A percentile compares a stretch with the other conserved stretches of the same genome.
Evolutionary conservation across 306 rosid species (phyloP).

Genomic region (Ochetophila trinervis): DNA sequence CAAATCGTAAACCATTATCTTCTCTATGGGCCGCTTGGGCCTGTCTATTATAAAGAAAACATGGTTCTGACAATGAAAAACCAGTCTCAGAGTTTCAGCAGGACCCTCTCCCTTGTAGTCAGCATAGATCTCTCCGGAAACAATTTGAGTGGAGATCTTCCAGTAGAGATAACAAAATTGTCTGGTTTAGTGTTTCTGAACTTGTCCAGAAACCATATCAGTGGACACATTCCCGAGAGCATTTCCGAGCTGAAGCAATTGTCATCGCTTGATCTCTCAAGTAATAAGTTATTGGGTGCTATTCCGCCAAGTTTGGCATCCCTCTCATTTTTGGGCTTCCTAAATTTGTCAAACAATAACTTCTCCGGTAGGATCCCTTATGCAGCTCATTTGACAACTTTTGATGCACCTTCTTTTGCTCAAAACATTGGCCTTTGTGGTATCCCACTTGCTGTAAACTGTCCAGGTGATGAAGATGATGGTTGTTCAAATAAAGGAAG

Average conservation of each 20-base stretch:
- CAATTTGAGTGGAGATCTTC: slow-evolving; percentile 36
- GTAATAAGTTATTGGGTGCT: slow-evolving; percentile 28
- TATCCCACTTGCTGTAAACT: slow-evolving; percentile 31
- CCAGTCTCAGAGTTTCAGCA: slow-evolving; percentile 1
- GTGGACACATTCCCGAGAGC: slow-evolving; percentile 31
- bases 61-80: slow-evolving; percentile 25
- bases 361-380: slow-evolving; percentile 37
- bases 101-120: slow-evolving; percentile 39
- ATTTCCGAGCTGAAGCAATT: slow-evolving; percentile 34
- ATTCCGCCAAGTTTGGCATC: slow-evolving; percentile 39
- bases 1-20: background rate
- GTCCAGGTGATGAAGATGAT: slow-evolving; percentile 13
- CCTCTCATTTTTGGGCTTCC: slow-evolving; percentile 33
- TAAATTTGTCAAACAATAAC: slow-evolving; percentile 38
- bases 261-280: slow-evolving; percentile 46
- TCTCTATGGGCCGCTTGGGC: background rate
- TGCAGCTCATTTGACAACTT: slow-evolving; percentile 33
- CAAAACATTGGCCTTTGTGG: slow-evolving; percentile 45
- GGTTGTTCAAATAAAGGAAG: slow-evolving; percentile 2
- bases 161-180: slow-evolving; percentile 33
- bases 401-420: slow-evolving; percentile 26
- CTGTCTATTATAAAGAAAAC: slow-evolving; percentile 21
- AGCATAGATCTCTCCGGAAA: slow-evolving; percentile 49
- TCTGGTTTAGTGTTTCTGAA: slow-evolving; percentile 35
- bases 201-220: slow-evolving; percentile 39